Conservation (phyloP, 1,139 yeast genomes). For the Zygotorulaspora mrakii region DNA sequence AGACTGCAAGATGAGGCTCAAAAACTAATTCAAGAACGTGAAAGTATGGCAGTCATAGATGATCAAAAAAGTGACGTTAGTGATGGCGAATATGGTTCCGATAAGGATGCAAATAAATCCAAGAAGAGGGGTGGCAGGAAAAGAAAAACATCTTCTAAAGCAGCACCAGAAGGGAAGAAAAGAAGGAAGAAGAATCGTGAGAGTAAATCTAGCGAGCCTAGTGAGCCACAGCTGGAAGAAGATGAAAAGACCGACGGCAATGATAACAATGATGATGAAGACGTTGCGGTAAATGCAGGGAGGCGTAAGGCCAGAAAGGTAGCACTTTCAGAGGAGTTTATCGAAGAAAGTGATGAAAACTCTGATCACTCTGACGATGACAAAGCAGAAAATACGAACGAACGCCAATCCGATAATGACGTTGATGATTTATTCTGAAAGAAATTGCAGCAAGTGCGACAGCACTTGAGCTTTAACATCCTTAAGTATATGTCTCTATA, state of each 20-base stretch:
- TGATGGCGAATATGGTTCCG: conserved; percentile 36
- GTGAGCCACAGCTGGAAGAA: conserved; percentile 7
- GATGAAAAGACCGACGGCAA: conserved; percentile 24
- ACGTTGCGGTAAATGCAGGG: conserved; percentile 30
- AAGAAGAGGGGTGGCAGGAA: conserved; percentile 25
- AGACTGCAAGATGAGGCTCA: conserved; percentile 76
- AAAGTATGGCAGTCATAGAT: conserved; percentile 38
- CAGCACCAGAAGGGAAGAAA: conserved; percentile 23
- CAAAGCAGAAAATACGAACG: conserved; percentile 10
- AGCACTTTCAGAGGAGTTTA: conserved; percentile 41
- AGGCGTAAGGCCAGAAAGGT: conserved; percentile 42
- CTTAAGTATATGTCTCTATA: too few relatives aligned
- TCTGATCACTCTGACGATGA: too few relatives aligned
- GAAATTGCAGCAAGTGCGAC: not conserved
- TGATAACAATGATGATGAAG: conserved; percentile 22
- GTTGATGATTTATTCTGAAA: not conserved
- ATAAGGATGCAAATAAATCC: conserved; percentile 19
- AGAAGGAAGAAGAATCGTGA: conserved; percentile 19
- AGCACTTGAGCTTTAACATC: too few relatives aligned
- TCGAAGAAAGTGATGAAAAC: conserved; percentile 50
- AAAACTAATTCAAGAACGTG: conserved; percentile 44
- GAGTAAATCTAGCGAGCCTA: conserved; percentile 16
- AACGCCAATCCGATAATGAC: conserved; percentile 13
- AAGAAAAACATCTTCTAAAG: conserved; percentile 24
- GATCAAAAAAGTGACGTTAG: conserved; percentile 36